A percentile compares a stretch with the other conserved stretches of the same genome.
These are phyloP conservation scores for Simplicillium sp. DNA, from an alignment of 2,329 filamentous ascomycete genomes.

Conservation along the genomic window DNA sequence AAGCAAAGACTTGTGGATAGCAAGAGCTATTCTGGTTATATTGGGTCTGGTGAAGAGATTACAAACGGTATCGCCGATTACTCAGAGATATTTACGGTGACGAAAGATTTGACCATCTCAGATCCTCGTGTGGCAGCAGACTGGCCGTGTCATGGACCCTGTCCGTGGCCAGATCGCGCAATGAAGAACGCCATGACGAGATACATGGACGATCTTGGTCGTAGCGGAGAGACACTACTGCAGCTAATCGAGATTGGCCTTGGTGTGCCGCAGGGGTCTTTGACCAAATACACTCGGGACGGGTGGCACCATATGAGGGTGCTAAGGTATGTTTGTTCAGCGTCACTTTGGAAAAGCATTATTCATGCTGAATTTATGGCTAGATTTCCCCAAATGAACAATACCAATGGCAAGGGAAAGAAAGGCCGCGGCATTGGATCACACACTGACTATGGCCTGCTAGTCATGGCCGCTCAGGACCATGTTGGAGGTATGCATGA, in stretches of 20 bases:
- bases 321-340: constrained; percentile 23
- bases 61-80: constrained; percentile 40
- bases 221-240: constrained; percentile 33
- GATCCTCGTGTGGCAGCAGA: constrained; percentile 27
- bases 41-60: constrained; percentile 38
- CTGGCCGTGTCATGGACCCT: constrained; percentile 41
- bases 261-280: constrained; percentile 24
- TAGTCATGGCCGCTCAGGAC: constrained; percentile 40
- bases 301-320: constrained; percentile 43
- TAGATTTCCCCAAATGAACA: constrained; percentile 21
- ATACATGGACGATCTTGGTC: constrained; percentile 31
- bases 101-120: constrained; percentile 30
- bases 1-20: constrained; percentile 34
- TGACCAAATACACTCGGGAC: constrained; percentile 32
- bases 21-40: constrained; percentile 36
- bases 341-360: not conserved
- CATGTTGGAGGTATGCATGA: constrained; percentile 31
- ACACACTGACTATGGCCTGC: constrained; percentile 41
- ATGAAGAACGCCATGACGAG: constrained; percentile 28
- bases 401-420: constrained; percentile 38
- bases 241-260: constrained; percentile 35
- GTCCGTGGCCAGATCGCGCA: constrained; percentile 33
- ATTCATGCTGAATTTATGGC: not conserved
- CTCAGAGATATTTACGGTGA: constrained; percentile 42
- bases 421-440: constrained; percentile 39